Evolutionary conservation across 768 basidiomycete species (phyloP), one percentile per base, ranked within the genome.

Genomic region (Leccinellum albellum): DNA sequence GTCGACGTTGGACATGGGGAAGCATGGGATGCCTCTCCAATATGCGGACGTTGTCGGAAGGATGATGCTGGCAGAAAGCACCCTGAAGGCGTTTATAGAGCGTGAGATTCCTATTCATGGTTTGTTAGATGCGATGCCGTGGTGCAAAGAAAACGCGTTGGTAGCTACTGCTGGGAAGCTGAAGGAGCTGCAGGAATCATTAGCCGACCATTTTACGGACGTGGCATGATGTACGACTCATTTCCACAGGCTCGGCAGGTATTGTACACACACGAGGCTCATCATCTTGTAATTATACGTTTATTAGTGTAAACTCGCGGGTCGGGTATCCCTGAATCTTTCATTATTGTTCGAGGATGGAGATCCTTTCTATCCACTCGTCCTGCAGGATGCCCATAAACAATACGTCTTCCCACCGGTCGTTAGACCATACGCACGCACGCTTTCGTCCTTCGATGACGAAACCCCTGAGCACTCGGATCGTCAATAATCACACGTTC

Each of bases 181-280:
- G 62, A 75, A 75, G 65, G 80, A 80, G 53, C 71, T 77, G 53
- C 79, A 76, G 62, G 78, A 79, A 29, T 74, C 71, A 24, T 65
- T 81, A 58, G 78, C 76, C 31, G 77, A 80, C 54, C 75, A 75
- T 64, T 81, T 81, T 61, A 73, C 74, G 12, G 79, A 80, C 53
- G 77, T 77, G 40, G 54, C 61, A 40, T 74, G 61, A 67, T 49
- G 24, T 4, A 35, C 32, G 42, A 29, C 13, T 5, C 26, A 13
- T 32, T 47, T 47, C 12, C 46, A 17, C 50, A 29, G 17, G 44
- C 61, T 51, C 42, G 33, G 29, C 8, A 8, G 52, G 61, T 63
- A 63, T 37, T 50, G 37, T 48, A 51, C 40, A 48, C 62, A 60
- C 31, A 59, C 44, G 45, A 17, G 1, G 26, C 33, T 20, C n/a